Conservation (phyloP, 371 early-diverging fungal genomes). For the Mortierella sp. region DNA sequence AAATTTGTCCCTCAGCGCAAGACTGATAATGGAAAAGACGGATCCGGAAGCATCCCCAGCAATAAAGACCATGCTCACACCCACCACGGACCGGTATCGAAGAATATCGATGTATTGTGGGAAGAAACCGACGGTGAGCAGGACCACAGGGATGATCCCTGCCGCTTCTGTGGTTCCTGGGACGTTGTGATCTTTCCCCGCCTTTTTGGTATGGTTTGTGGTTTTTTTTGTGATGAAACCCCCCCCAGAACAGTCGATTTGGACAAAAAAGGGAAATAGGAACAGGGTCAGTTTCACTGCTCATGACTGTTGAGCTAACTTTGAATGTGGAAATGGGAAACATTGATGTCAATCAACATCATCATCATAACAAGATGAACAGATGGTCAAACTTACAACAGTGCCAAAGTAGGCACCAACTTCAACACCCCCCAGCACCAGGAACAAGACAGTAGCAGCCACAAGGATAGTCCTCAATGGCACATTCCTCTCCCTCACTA, state of each 20-base stretch:
- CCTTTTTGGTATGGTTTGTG: not conserved
- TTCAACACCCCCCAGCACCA: constrained; percentile 10
- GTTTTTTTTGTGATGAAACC: too few species aligned
- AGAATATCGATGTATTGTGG: constrained; percentile 67
- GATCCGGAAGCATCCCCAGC: constrained; percentile 65
- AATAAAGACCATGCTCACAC: constrained; percentile 65
- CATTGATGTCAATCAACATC: not conserved
- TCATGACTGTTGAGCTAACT: not conserved
- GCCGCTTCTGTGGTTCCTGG: constrained; percentile 56
- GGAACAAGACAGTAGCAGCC: not conserved
- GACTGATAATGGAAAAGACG: constrained; percentile 63
- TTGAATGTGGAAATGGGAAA: too few species aligned
- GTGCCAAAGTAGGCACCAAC: constrained; percentile 17
- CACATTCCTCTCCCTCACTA: not conserved
- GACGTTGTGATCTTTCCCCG: constrained; percentile 28
- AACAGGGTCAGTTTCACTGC: not conserved
- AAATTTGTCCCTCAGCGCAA: constrained; percentile 39
- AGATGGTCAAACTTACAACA: constrained; percentile 4
- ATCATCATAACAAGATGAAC: not conserved
- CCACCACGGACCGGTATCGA: constrained; percentile 57
- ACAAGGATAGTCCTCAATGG: not conserved
- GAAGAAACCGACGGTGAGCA: constrained; percentile 64
- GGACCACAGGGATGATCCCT: constrained; percentile 63
- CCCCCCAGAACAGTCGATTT: too few species aligned
- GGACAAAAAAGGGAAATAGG: not conserved